Conservation (phyloP, 2,329 filamentous ascomycete species). For the Blastomyces parvus region DNA sequence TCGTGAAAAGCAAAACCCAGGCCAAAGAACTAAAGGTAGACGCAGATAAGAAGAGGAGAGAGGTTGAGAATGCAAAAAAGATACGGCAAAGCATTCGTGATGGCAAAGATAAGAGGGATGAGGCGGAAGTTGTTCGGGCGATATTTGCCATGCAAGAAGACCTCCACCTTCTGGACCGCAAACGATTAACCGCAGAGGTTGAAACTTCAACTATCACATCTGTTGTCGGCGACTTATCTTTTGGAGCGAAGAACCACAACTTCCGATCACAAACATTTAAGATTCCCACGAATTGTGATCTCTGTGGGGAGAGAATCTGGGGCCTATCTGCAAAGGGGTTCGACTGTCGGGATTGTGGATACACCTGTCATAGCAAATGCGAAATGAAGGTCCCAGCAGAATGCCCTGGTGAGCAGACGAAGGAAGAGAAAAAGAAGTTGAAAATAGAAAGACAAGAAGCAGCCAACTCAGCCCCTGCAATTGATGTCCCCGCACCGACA, state of each 20-base stretch:
- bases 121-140: conserved; percentile 73
- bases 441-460: conserved; percentile 76
- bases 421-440: conserved; percentile 90
- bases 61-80: conserved; percentile 69
- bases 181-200: conserved; percentile 77
- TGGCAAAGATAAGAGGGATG: conserved; percentile 79
- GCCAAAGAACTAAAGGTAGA: conserved; percentile 71
- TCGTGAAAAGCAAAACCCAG: conserved; percentile 81
- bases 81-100: conserved; percentile 67
- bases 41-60: conserved; percentile 73
- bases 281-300: conserved; percentile 95
- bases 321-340: conserved; percentile 93
- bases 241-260: conserved; percentile 89
- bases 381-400: conserved; percentile 97
- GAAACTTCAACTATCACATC: conserved; percentile 89
- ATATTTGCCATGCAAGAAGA: conserved; percentile 77
- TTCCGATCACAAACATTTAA: conserved; percentile 99
- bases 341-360: conserved; percentile 91
- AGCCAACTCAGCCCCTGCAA: conserved; percentile 48
- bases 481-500: conserved; percentile 23
- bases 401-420: conserved; percentile 85
- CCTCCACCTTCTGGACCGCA: conserved; percentile 73
- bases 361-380: conserved; percentile 97
- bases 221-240: conserved; percentile 81
- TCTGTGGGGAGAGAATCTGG: conserved; percentile 96